Evolutionary conservation across 306 rosid species (phyloP), one percentile per base, ranked within the genome.

Genomic region (Vigna angularis): DNA sequence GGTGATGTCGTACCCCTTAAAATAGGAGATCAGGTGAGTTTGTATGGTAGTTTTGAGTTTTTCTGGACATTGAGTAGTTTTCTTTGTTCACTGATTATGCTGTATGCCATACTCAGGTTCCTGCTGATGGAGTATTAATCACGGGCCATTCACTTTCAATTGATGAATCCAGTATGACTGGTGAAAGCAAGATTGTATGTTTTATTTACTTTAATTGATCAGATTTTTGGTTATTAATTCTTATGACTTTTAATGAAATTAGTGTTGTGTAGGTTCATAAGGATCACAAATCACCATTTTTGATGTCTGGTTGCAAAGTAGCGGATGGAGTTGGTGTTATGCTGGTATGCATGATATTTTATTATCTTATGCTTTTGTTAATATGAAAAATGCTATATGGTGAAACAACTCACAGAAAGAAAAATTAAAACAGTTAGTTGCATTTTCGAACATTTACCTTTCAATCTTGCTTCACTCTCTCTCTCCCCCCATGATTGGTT

Each of bases 141-240:
- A 66, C 85, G 1, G 90, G 98, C 38, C 99, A 95, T 84, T 95
- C 99, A 81, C 90, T 95, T 64, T 88, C 97, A 13, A 87, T 95
- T 3, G 99, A 95, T 84, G 99, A 95, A 83, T 95, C 99, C 69
- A 95, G 99, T 86, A 95, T 95, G 99, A 95, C 99, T 7, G 99
- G 99, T 18, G 99, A 95, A 90, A 93, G 99, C 97, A 95, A 95
- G 86, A 91, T 84, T 76, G 99, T 95, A 80, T 81, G 98, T 63
- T 78, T 16, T 57, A 75, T 74, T 17, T 57, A 76, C 84, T 79
- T 74, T 34, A 40, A 34, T 49, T 53, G 16, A 5, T 74, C 17
- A 76, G 56, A 51, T 81, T 62, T 44, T 67, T 48, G 68, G 65
- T 70, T 42, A 32, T 79, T 73, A 42, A 18, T 70, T 59, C 52